These are phyloP conservation scores for Coprinopsis marcescibilis DNA, from an alignment of 768 basidiomycete species.

Conservation along the genomic window DNA sequence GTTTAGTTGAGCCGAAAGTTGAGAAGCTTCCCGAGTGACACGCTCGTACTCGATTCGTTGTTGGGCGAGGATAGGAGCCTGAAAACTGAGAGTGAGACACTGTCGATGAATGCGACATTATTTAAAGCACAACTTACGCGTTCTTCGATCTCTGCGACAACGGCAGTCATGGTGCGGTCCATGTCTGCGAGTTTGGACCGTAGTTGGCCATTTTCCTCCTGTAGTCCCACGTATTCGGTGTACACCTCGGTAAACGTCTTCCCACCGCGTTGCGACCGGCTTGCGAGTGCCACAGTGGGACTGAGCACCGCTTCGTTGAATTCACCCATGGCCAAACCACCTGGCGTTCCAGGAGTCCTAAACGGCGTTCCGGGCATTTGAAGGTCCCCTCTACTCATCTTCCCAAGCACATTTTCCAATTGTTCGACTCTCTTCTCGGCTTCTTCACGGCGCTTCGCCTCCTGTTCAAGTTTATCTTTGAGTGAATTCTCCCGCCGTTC, in stretches of 20 bases:
- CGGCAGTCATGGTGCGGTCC: conserved; percentile 71
- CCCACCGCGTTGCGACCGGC: conserved; percentile 71
- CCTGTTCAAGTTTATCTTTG: conserved; percentile 66
- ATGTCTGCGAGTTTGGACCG: conserved; percentile 80
- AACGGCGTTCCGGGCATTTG: conserved; percentile 52
- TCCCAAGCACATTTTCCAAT: conserved; percentile 65
- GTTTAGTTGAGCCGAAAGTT: conserved; percentile 76
- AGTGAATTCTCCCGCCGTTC: conserved; percentile 63
- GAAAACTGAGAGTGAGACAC: conserved; percentile 4
- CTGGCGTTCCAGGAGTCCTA: conserved; percentile 32
- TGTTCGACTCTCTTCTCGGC: conserved; percentile 69
- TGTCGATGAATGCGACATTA: background rate
- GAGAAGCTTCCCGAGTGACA: conserved; percentile 69
- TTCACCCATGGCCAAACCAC: conserved; percentile 24
- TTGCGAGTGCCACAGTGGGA: conserved; percentile 84
- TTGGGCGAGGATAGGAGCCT: conserved; percentile 89
- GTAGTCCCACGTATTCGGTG: conserved; percentile 79
- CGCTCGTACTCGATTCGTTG: conserved; percentile 89
- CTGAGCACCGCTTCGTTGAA: conserved; percentile 63
- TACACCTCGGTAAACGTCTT: conserved; percentile 95
- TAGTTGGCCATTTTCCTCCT: conserved; percentile 76
- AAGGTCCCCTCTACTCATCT: conserved; percentile 68
- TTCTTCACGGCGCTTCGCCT: conserved; percentile 61
- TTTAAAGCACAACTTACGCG: conserved; percentile 43
- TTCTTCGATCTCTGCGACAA: conserved; percentile 89